Evolutionary conservation across 768 basidiomycete species (phyloP).

Genomic region (Mycena sanguinolenta): DNA sequence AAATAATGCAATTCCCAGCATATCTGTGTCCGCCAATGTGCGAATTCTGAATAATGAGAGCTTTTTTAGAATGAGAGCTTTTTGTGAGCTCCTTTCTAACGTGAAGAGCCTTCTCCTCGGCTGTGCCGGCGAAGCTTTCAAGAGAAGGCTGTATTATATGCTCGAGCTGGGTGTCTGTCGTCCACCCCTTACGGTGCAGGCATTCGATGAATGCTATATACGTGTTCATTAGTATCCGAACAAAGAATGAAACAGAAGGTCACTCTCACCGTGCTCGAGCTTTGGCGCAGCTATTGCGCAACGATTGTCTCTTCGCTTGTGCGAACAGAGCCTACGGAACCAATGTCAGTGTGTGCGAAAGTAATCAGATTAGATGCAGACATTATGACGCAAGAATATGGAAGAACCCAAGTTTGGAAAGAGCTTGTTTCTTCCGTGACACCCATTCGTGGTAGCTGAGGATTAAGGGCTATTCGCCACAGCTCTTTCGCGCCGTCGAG

Average conservation of each 20-base stretch:
- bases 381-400: constrained; percentile 91
- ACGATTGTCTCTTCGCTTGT: constrained; percentile 92
- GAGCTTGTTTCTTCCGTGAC: constrained; percentile 56
- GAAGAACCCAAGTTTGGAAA: constrained; percentile 82
- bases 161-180: constrained; percentile 80
- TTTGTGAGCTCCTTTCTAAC: constrained; percentile 65
- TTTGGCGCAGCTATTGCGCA: constrained; percentile 91
- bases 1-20: constrained; percentile 78
- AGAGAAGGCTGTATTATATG: constrained; percentile 65
- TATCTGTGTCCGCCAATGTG: constrained; percentile 96
- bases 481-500: constrained; percentile 76
- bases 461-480: constrained; percentile 75
- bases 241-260: neutral
- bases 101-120: constrained; percentile 67
- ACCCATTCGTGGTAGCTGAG: constrained; percentile 64
- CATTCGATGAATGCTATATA: constrained; percentile 70
- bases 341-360: constrained; percentile 25
- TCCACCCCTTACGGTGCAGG: constrained; percentile 79
- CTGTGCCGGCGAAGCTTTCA: constrained; percentile 68
- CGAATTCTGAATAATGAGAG: constrained; percentile 87
- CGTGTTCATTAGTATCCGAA: neutral
- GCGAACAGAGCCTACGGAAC: constrained; percentile 82
- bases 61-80: constrained; percentile 72
- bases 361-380: constrained; percentile 34
- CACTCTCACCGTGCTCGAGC: constrained; percentile 75